Conservation (phyloP, 2,329 filamentous ascomycete genomes). For the Celoporthe dispersa region DNA sequence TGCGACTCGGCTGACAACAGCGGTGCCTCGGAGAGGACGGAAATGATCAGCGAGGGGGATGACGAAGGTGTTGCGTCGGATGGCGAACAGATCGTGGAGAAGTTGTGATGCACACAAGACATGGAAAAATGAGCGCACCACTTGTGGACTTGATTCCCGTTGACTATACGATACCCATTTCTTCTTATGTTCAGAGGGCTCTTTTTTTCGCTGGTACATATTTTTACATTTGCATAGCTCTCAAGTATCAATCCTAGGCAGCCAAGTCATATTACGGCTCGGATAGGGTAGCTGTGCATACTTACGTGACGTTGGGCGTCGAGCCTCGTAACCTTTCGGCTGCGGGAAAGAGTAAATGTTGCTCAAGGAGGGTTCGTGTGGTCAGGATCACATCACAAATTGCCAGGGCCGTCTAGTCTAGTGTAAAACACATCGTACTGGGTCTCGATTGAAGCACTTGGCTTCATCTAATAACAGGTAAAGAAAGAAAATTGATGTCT, state of each 20-base stretch:
- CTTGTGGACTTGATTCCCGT: neutral
- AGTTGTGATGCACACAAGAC: neutral
- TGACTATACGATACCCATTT: neutral
- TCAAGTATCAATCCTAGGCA: neutral
- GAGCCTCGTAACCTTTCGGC: neutral
- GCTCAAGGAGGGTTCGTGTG: neutral
- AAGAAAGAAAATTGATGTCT: neutral
- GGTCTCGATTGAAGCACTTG: neutral
- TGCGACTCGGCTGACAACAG: neutral
- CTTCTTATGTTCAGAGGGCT: neutral
- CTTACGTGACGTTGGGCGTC: neutral
- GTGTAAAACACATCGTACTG: neutral
- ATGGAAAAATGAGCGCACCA: neutral
- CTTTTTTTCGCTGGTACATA: neutral
- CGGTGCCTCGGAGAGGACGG: conserved; percentile 17
- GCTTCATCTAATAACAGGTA: neutral
- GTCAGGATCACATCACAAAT: neutral
- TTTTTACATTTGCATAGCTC: neutral
- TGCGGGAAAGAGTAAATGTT: neutral
- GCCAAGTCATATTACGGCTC: neutral
- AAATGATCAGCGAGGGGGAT: conserved; percentile 12
- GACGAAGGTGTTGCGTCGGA: neutral
- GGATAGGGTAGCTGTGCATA: no score
- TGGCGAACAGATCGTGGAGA: neutral
- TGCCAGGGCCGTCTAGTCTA: neutral